These are phyloP conservation scores for Phaeosphaeriaceae sp. DNA, from an alignment of 2,329 filamentous ascomycete species.

Conservation along the genomic window DNA sequence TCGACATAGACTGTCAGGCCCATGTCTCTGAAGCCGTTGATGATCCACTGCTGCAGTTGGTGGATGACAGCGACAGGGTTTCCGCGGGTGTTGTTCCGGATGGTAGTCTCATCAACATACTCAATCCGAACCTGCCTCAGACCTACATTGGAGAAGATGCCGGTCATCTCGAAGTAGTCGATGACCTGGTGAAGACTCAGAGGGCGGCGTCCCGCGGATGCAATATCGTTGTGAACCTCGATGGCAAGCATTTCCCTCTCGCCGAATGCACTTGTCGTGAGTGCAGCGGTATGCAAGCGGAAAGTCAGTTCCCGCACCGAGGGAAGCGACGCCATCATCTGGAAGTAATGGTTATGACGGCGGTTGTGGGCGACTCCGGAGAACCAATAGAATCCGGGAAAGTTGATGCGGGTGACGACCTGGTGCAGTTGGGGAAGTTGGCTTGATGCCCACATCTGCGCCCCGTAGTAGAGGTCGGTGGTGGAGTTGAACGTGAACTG, in stretches of 20 bases:
- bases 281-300: slow-evolving; percentile 83
- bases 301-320: slow-evolving; percentile 79
- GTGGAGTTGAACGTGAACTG: slow-evolving; percentile 17
- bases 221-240: slow-evolving; percentile 77
- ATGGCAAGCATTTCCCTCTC: slow-evolving; percentile 65
- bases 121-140: slow-evolving; percentile 78
- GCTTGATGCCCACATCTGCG: slow-evolving; percentile 10
- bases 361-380: slow-evolving; percentile 78
- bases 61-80: slow-evolving; percentile 6
- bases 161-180: slow-evolving; percentile 78
- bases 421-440: slow-evolving; percentile 10
- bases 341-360: slow-evolving; percentile 88
- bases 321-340: slow-evolving; percentile 84
- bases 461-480: slow-evolving; percentile 16
- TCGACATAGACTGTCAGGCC: background rate
- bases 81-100: slow-evolving; percentile 68
- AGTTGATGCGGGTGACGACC: slow-evolving; percentile 50
- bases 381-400: slow-evolving; percentile 52
- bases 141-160: slow-evolving; percentile 73
- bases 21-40: slow-evolving; percentile 3
- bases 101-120: slow-evolving; percentile 66
- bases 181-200: slow-evolving; percentile 81
- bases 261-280: slow-evolving; percentile 71
- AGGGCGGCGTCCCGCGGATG: slow-evolving; percentile 78
- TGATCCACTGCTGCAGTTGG: slow-evolving; percentile 5